Percentiles rank a stretch among this genome's conserved stretches.
Conservation (phyloP, 2,329 filamentous ascomycete genomes). For the Arthrobotrys megalospora region DNA sequence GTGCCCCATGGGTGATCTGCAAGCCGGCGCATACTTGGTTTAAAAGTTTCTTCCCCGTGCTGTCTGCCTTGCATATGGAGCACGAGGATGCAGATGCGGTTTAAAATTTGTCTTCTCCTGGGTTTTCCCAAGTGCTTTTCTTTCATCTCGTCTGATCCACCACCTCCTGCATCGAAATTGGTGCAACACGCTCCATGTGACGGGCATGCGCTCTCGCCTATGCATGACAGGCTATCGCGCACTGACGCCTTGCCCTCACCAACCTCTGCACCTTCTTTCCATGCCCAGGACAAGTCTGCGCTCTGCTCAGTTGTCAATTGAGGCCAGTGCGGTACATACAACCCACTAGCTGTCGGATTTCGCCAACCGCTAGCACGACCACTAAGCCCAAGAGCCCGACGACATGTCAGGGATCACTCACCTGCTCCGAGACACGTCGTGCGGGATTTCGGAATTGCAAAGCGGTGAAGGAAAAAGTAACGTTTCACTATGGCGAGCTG, state of each 20-base stretch:
- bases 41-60: slow-evolving; percentile 2
- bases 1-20: slow-evolving; percentile 15
- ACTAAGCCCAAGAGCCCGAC: slow-evolving; percentile 26
- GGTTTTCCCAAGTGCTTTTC: slow-evolving; percentile 11
- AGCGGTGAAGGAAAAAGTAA: slow-evolving; percentile 58
- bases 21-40: slow-evolving; percentile 21
- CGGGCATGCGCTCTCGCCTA: slow-evolving; percentile 52
- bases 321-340: slow-evolving; percentile 16
- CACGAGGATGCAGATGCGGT: slow-evolving; percentile 40
- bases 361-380: slow-evolving; percentile 37
- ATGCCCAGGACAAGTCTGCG: slow-evolving; percentile 19
- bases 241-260: slow-evolving; percentile 51
- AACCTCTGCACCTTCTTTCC: slow-evolving; percentile 36
- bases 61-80: slow-evolving; percentile 44
- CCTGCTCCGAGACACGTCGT: slow-evolving; percentile 58
- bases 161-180: slow-evolving; percentile 47
- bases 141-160: slow-evolving; percentile 51
- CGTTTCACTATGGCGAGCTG: slow-evolving; percentile 44
- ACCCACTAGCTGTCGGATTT: slow-evolving; percentile 43
- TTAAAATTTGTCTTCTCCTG: slow-evolving; percentile 26
- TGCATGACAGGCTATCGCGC: slow-evolving; percentile 57
- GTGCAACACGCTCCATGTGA: slow-evolving; percentile 60
- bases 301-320: slow-evolving; percentile 28
- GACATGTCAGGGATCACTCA: slow-evolving; percentile 37
- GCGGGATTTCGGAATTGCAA: slow-evolving; percentile 61